These are phyloP conservation scores for Globisporangium perplexum DNA, from an alignment of 352 stramenopile species.

Conservation along the genomic window DNA sequence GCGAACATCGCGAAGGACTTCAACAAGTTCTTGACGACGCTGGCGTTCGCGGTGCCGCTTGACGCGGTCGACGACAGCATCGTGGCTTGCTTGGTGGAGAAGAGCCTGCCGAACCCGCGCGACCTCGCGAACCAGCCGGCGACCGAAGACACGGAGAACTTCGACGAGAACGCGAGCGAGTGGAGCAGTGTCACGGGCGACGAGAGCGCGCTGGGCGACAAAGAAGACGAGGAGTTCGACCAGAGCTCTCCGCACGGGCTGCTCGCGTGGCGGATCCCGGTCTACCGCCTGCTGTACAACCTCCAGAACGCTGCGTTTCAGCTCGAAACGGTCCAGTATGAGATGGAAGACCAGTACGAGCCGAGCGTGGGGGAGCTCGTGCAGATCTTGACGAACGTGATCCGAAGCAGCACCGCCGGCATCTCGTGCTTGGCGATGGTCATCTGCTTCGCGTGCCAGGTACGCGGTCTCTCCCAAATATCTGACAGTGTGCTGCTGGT, in stretches of 20 bases:
- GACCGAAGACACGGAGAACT: conserved; percentile 26
- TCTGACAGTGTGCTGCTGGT: neutral
- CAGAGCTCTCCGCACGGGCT: conserved; percentile 15
- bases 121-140: conserved; percentile 19
- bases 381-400: conserved; percentile 47
- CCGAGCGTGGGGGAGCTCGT: conserved; percentile 51
- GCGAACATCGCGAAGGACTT: conserved; percentile 68
- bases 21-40: conserved; percentile 61
- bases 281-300: conserved; percentile 62
- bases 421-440: conserved; percentile 64
- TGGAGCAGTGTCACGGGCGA: conserved; percentile 84
- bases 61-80: conserved; percentile 64
- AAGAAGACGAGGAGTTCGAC: conserved; percentile 79
- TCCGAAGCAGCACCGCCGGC: conserved; percentile 60
- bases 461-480: conserved; percentile 14
- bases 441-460: conserved; percentile 69
- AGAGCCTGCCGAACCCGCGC: conserved; percentile 52
- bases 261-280: conserved; percentile 52
- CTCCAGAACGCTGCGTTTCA: conserved; percentile 74
- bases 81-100: conserved; percentile 50
- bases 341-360: conserved; percentile 74
- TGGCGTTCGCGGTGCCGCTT: conserved; percentile 63
- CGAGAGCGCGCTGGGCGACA: conserved; percentile 73
- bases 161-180: conserved; percentile 70
- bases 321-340: conserved; percentile 59